A percentile compares a stretch with the other conserved stretches of the same genome.
Evolutionary conservation across 2,329 filamentous ascomycete genomes (phyloP).

Genomic region (Hirsutella rhossiliensis): DNA sequence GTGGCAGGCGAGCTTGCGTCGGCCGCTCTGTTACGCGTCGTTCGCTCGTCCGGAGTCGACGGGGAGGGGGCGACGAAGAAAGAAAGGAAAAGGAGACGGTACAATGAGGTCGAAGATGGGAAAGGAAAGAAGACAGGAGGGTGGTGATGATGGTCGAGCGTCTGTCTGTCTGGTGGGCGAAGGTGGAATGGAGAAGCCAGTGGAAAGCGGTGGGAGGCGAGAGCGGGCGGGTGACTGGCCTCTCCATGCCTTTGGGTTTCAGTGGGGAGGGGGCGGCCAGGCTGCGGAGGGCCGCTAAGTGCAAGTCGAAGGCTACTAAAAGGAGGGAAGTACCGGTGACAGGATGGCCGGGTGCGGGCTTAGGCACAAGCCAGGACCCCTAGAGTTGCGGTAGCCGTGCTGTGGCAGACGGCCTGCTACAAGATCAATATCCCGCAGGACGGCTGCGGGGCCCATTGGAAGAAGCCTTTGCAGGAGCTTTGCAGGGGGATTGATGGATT

Average conservation of each 20-base stretch:
- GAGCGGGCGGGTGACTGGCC: neutral
- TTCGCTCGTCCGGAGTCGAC: slow-evolving; percentile 3
- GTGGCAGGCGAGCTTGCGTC: slow-evolving; percentile 5
- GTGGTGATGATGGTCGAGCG: slow-evolving; percentile 1
- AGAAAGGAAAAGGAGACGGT: slow-evolving; percentile 13
- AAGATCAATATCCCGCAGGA: no score
- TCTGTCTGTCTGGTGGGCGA: slow-evolving; percentile 2
- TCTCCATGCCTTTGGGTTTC: neutral
- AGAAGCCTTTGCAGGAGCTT: no score
- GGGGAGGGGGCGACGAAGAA: slow-evolving; percentile 10
- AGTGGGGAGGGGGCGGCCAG: neutral
- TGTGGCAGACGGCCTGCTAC: no score
- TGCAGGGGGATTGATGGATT: no score
- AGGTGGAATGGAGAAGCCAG: slow-evolving; percentile 5
- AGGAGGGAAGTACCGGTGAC: neutral
- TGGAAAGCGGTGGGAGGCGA: slow-evolving; percentile 4
- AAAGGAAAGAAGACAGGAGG: slow-evolving; percentile 13
- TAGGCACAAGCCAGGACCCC: neutral
- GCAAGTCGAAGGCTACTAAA: neutral
- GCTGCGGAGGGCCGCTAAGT: neutral
- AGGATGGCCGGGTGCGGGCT: slow-evolving; percentile 1
- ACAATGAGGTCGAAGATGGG: slow-evolving; percentile 3
- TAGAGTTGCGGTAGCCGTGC: neutral
- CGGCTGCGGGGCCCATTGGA: no score
- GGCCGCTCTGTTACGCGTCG: slow-evolving; percentile 6